Conservation (phyloP, 306 rosid genomes). For the Vigna reflexopilosa region DNA sequence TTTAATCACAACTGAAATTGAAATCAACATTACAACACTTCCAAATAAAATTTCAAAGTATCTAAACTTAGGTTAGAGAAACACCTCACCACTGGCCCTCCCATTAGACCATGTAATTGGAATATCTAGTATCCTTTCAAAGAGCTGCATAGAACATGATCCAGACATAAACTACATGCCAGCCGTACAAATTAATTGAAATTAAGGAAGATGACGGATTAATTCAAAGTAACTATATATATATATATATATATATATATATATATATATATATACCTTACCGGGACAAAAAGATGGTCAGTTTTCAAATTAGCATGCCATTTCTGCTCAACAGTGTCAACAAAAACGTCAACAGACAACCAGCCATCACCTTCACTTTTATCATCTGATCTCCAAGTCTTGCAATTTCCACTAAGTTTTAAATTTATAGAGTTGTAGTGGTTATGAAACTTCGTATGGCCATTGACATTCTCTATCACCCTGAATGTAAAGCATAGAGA, state of each 20-base stretch:
- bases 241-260: constrained; percentile 44
- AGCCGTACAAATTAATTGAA: constrained; percentile 32
- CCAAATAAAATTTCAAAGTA: constrained; percentile 16
- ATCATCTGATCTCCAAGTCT: constrained; percentile 82
- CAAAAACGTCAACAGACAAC: constrained; percentile 88
- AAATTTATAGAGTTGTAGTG: constrained; percentile 72
- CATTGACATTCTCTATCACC: constrained; percentile 85
- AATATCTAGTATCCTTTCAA: constrained; percentile 88
- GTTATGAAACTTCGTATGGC: constrained; percentile 80
- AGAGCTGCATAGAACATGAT: constrained; percentile 70
- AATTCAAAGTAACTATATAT: constrained; percentile 40
- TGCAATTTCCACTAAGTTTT: constrained; percentile 84
- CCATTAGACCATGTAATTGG: constrained; percentile 92
- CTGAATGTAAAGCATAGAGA: constrained; percentile 52
- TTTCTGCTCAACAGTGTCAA: constrained; percentile 75
- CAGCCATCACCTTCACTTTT: constrained; percentile 87
- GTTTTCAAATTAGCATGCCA: constrained; percentile 91
- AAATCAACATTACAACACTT: constrained; percentile 20
- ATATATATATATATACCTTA: constrained; percentile 58
- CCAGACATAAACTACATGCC: constrained; percentile 39
- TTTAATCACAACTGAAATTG: constrained; percentile 18
- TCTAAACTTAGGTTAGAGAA: constrained; percentile 55
- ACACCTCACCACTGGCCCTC: constrained; percentile 95
- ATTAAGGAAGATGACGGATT: neutral
- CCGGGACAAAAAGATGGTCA: constrained; percentile 85